Base-by-base conservation (phyloP, 139 green algal genomes). In the Picochlorum sp. region DNA sequence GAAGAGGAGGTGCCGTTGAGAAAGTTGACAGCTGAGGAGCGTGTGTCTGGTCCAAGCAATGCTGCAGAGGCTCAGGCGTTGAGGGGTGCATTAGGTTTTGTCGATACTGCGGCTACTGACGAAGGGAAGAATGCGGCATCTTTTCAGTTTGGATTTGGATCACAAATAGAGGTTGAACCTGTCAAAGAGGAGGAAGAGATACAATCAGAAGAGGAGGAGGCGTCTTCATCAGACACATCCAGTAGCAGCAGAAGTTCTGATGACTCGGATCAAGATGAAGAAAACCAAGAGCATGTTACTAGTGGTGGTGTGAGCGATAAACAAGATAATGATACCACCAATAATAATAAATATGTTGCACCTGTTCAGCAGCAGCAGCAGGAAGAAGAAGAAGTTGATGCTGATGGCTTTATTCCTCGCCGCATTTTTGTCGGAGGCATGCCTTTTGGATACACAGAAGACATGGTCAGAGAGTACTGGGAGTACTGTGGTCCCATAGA, bases 361-460 rank as follows among this genome's bases (percentile, higher is more conserved):
- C 13, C 62, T 34, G 14, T 26, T n/a, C 15, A 37, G 30, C 44
- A 15, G 21, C 47, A 51, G 38, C 5, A 55, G 28, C 34, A 41
- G 34, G 30, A 23, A 56, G 47, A 38, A 44, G 58, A 34, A 56
- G 20, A 7, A 58, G 32, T 15, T 51, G 38, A 15, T 20, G 63
- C 64, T 6, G 49, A 11, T 20, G 71, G 66, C 21, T 74, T 60
- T 37, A 50, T 73, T 45, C 52, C 73, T 18, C 38, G 68, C 0
- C 69, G 86, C 65, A 77, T 97, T 32, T 97, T 87, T 75, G 78
- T 92, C 6, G 91, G 88, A 18, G 92, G 92, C 50, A 88, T 98
- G 79, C 91, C 91, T 2, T 96, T 92, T 71, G 73, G 79, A 49
- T 90, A 79, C 57, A 83, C 72, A 13, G 84, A 88, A 56, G 65